Evolutionary conservation across 2,329 filamentous ascomycete genomes (phyloP).

Genomic region (Trichophyton schoenleinii): DNA sequence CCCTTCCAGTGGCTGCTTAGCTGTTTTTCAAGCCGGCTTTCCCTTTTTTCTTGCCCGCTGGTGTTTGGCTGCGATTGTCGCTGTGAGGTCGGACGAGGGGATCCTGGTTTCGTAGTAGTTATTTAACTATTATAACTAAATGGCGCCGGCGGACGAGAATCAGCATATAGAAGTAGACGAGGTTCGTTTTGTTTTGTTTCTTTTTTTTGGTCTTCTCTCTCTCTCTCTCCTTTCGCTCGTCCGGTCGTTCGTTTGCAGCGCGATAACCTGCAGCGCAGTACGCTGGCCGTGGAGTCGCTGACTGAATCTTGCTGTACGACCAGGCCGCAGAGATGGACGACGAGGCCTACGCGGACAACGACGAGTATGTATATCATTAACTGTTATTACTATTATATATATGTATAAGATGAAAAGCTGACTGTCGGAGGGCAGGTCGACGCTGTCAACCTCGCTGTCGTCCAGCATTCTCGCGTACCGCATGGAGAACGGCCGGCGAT

Average conservation of each 20-base stretch:
- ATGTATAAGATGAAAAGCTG: not conserved
- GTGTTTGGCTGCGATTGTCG: not conserved
- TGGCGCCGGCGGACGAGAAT: not conserved
- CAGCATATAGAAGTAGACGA: not conserved
- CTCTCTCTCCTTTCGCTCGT: not conserved
- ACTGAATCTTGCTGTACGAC: not conserved
- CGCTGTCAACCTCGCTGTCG: constrained; percentile 5
- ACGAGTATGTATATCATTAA: not conserved
- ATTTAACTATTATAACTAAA: not conserved
- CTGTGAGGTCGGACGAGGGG: not conserved
- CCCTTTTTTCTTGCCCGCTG: not conserved
- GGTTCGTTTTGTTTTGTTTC: not conserved
- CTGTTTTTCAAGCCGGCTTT: too few species aligned
- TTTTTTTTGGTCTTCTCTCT: too few species aligned
- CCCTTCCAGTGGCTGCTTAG: not conserved
- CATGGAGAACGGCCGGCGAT: constrained; percentile 15
- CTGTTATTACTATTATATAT: not conserved
- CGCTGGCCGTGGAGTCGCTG: not conserved
- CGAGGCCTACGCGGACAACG: not conserved
- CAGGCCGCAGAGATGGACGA: not conserved
- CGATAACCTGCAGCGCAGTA: not conserved
- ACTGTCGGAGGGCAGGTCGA: not conserved
- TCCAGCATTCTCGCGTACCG: constrained; percentile 12
- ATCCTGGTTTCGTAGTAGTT: not conserved
- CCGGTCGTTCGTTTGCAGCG: not conserved